Base-by-base conservation (phyloP, 768 basidiomycete species). In the Suillus clintonianus region DNA sequence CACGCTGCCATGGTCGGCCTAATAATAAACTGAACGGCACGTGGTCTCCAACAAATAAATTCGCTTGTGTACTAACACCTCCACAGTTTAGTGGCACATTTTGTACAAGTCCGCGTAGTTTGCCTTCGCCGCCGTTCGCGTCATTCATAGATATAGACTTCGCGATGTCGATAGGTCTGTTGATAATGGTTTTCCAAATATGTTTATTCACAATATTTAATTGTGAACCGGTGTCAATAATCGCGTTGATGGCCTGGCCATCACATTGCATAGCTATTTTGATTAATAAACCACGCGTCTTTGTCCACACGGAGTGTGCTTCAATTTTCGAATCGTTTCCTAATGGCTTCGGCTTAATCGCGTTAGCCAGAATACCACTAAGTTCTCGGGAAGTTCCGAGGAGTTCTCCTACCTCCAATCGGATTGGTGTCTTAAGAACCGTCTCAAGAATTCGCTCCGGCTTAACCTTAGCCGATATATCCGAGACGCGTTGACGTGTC, bases 221-320 rank as follows among this genome's bases (percentile, higher is more conserved):
- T 54, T 73, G 65, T n/a, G 71, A 74, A 36, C 73, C 72, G 0
- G 71, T 74, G 42, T 76, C 72, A 36, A 76, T 69, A 8, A 74
- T 68, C 0, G 70, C 70, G 5, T 17, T 56, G 2, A 76, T 62
- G 0, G 50, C 37, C 13, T 45, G 6, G 19, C 63, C 62, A 9
- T 61, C 51, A 22, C 56, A 67, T 24, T 62, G 30, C 24, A 74
- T 59, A 13, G 8, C 14, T n/a, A 59, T 42, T 19, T 36, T 22
- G 6, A 63, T 63, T 24, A 63, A 43, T 22, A 36, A 10, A 10
- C 41, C 42, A 7, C 55, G 36, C 36, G 42, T 63, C 39, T 60
- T 27, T 0, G 43, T 60, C 24, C 22, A 45, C 14, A 11, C 24
- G 9, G 24, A 34, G 59, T 45, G 39, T 1, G n/a, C 27, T 10